Evolutionary conservation across 768 basidiomycete genomes (phyloP), one percentile per base, ranked within the genome.

Genomic region (Pulveroboletus ravenelii): DNA sequence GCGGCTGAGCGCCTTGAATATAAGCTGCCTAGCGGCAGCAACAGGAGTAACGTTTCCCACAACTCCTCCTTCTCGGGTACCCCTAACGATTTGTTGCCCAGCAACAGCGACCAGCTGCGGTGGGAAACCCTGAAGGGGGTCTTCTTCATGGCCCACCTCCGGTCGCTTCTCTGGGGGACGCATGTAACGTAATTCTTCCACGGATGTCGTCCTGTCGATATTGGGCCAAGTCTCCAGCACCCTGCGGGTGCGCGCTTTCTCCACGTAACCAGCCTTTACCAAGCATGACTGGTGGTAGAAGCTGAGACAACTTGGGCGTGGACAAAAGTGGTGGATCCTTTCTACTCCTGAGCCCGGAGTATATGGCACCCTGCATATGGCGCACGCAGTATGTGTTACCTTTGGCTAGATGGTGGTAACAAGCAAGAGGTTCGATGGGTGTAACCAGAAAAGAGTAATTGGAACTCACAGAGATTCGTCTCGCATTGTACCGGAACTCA

Each of bases 281-380:
- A 84, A 62, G 50, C 83, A 85, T 0, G 54, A 20, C 10, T 72
- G 68, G 57, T 85, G 83, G 51, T 74, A 83, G 8, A 68, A 73
- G 5, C 60, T 70, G 10, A 71, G 62, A 52, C 83, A 85, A 0
- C 54, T 47, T 0, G 76, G 78, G 0, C 77, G 74, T 0, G 81
- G 80, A 56, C 83, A 85, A 47, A 81, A 81, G 47, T 84, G 79
- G 66, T 79, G 79, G 7, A 78, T 58, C 48, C 23, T 61, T 41
- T 36, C 59, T 20, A 37, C 68, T 57, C 7, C 35, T 13, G 3
- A n/a, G 15, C 76, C 70, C 0, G 80, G 77, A 27, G 67, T 67
- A 55, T 84, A 85, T 0, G 77, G 74, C 3, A 62, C 37, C 12
- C 53, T 54, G 64, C 83, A 85, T 4, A 71, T 55, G 9, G 36